Evolutionary conservation across 495 filamentous ascomycete genomes (phyloP).

Genomic region (Xylaria cubensis): DNA sequence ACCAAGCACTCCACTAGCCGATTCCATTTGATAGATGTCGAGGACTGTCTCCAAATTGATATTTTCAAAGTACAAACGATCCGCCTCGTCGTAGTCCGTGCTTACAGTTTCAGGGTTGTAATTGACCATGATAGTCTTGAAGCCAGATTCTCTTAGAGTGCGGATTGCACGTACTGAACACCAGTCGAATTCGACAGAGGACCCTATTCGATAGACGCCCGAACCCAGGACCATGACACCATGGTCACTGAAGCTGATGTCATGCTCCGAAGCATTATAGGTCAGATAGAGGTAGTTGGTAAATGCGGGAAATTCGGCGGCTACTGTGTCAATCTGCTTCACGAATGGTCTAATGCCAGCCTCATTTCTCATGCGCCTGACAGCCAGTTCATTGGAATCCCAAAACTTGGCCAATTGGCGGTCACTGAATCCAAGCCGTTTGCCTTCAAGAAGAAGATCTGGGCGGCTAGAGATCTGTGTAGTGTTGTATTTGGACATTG

Average conservation of each 20-base stretch:
- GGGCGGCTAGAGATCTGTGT: slow-evolving; percentile 62
- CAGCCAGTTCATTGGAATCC: slow-evolving; percentile 88
- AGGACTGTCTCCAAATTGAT: slow-evolving; percentile 94
- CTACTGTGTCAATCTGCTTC: slow-evolving; percentile 98
- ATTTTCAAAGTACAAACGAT: slow-evolving; percentile 95
- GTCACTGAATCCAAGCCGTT: slow-evolving; percentile 93
- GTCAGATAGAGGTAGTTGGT: slow-evolving; percentile 98
- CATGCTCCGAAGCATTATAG: slow-evolving; percentile 89
- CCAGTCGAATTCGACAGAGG: slow-evolving; percentile 99
- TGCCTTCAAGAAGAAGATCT: slow-evolving; percentile 76
- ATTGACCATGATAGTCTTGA: slow-evolving; percentile 99
- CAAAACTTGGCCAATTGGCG: slow-evolving; percentile 92
- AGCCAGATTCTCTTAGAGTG: slow-evolving; percentile 83
- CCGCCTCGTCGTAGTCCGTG: slow-evolving; percentile 97
- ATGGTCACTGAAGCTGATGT: slow-evolving; percentile 83
- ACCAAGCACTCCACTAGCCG: slow-evolving; percentile 87
- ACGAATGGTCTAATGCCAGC: slow-evolving; percentile 85
- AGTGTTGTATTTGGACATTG: slow-evolving; percentile 74
- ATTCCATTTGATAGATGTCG: slow-evolving; percentile 93
- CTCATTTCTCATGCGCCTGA: slow-evolving; percentile 81
- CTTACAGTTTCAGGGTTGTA: slow-evolving; percentile 94
- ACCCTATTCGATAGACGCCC: slow-evolving; percentile 96
- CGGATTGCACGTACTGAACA: slow-evolving; percentile 97
- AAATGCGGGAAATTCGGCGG: slow-evolving; percentile 91
- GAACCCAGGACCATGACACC: slow-evolving; percentile 97